These are phyloP conservation scores for Ceratocystis huliohia DNA, from an alignment of 2,329 filamentous ascomycete species.

Conservation along the genomic window DNA sequence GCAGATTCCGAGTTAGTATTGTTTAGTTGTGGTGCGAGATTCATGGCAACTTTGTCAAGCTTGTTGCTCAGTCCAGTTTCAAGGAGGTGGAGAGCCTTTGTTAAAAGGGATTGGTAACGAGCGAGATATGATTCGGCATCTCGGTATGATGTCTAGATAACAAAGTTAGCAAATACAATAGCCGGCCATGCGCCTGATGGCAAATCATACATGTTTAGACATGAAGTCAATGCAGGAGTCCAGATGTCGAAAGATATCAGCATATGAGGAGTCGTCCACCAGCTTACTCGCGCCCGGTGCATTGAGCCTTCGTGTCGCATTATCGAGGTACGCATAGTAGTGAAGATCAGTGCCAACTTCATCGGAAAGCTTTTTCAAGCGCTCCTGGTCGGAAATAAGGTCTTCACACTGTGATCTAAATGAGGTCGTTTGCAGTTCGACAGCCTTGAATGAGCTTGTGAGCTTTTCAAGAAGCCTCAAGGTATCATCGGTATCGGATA, in stretches of 20 bases:
- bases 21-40: slow-evolving; percentile 42
- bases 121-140: slow-evolving; percentile 81
- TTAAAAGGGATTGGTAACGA: slow-evolving; percentile 70
- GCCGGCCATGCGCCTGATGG: neutral
- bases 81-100: slow-evolving; percentile 49
- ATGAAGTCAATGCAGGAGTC: slow-evolving; percentile 91
- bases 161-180: slow-evolving; percentile 21
- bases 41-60: slow-evolving; percentile 40
- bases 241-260: slow-evolving; percentile 74
- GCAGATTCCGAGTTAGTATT: slow-evolving; percentile 47
- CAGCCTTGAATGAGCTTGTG: slow-evolving; percentile 73
- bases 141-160: slow-evolving; percentile 57
- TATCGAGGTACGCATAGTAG: slow-evolving; percentile 89
- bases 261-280: slow-evolving; percentile 72
- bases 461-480: slow-evolving; percentile 65
- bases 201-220: slow-evolving; percentile 57
- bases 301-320: slow-evolving; percentile 78
- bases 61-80: slow-evolving; percentile 44
- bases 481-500: slow-evolving; percentile 63
- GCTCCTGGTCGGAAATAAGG: slow-evolving; percentile 66
- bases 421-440: slow-evolving; percentile 81
- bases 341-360: slow-evolving; percentile 81
- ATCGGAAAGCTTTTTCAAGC: slow-evolving; percentile 65
- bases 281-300: slow-evolving; percentile 78
- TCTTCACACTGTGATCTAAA: slow-evolving; percentile 90